phyloP scores from a whole-genome alignment of 176 grass and related monocot genomes.

The Aegilops sharonensis region DNA sequence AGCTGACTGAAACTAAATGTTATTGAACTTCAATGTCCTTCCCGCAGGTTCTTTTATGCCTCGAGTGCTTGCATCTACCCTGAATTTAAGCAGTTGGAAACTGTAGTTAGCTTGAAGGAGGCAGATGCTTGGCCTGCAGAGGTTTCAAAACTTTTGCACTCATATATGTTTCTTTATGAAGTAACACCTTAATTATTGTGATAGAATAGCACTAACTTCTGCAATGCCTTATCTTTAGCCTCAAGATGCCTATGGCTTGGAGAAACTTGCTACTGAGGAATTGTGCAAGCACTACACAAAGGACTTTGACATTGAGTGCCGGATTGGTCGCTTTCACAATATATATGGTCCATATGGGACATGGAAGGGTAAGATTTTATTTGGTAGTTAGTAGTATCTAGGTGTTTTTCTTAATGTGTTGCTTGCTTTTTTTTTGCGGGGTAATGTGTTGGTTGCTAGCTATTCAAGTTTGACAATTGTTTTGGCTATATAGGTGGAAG shows the following conservation, averaged over 20 bases:
- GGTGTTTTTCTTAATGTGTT: background rate
- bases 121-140: conserved; percentile 74
- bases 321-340: conserved; percentile 89
- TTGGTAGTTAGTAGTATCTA: background rate
- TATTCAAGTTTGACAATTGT: background rate
- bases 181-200: background rate
- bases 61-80: conserved; percentile 74
- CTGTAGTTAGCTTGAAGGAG: conserved; percentile 67
- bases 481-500: conserved; percentile 40
- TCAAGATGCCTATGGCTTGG: conserved; percentile 98
- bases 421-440: background rate
- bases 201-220: conserved; percentile 11
- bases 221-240: conserved; percentile 42
- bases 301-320: conserved; percentile 88
- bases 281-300: conserved; percentile 99
- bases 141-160: conserved; percentile 42
- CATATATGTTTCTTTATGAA: conserved; percentile 17
- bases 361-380: conserved; percentile 80
- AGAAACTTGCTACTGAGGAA: conserved; percentile 94
- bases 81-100: conserved; percentile 78
- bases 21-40: background rate
- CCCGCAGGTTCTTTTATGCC: conserved; percentile 63
- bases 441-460: conserved; percentile 2
- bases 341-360: conserved; percentile 96
- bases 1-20: background rate